A percentile compares a stretch with the other conserved stretches of the same genome.
Conservation (phyloP, 192 early-diverging fungal genomes). For the Podila epicladia region DNA sequence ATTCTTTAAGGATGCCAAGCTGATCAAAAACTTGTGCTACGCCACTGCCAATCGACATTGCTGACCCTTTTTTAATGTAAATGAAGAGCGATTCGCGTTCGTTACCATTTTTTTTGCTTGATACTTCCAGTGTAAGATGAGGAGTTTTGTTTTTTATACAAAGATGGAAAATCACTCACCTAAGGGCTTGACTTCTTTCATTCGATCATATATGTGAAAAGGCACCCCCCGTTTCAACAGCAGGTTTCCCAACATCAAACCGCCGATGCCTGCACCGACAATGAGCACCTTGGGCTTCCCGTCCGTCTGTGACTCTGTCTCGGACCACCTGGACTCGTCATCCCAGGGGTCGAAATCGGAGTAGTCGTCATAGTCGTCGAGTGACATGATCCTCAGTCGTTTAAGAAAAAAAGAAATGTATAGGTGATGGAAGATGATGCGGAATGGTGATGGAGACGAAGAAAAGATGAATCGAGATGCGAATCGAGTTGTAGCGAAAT, state of each 20-base stretch:
- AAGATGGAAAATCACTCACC: neutral
- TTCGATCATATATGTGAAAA: neutral
- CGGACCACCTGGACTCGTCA: too few species aligned
- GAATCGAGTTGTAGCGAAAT: too few species aligned
- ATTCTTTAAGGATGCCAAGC: neutral
- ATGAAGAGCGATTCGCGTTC: neutral
- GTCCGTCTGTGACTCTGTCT: neutral
- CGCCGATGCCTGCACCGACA: neutral
- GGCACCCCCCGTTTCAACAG: neutral
- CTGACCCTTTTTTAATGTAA: neutral
- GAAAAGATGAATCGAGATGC: too few species aligned
- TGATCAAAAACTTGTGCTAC: neutral
- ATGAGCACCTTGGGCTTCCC: neutral
- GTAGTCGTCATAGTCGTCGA: too few species aligned
- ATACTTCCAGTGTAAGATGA: too few species aligned
- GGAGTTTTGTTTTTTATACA: too few species aligned
- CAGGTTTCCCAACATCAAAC: neutral
- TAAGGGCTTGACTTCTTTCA: neutral
- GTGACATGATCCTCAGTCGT: too few species aligned
- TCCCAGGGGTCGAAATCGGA: too few species aligned
- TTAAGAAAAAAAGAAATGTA: too few species aligned
- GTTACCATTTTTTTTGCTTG: neutral
- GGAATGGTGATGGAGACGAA: too few species aligned
- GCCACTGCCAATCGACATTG: neutral
- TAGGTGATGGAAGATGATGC: too few species aligned